Conservation (phyloP, 164 flowering plant species). For the Aristolochia contorta region DNA sequence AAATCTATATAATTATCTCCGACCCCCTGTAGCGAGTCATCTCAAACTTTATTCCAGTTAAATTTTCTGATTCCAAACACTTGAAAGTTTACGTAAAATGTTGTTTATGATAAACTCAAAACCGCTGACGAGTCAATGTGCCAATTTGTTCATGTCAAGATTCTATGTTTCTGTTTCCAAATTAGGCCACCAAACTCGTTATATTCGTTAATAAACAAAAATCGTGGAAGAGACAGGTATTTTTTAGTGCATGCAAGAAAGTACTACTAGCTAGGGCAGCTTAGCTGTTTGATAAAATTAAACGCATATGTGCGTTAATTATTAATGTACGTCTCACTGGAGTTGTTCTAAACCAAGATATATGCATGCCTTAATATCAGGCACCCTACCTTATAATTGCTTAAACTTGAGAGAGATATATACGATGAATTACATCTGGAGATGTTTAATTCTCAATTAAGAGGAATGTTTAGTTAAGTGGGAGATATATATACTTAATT, state of each 20-base stretch:
- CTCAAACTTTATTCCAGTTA: not conserved
- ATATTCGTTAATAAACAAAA: not conserved
- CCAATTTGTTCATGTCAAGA: not conserved
- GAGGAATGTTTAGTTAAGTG: too few species aligned
- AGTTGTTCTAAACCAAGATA: not conserved
- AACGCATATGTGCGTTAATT: too few species aligned
- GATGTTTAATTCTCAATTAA: too few species aligned
- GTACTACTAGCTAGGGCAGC: not conserved
- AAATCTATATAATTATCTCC: too few species aligned
- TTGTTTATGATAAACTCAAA: not conserved
- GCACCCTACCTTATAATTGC: too few species aligned
- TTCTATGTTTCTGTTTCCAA: not conserved
- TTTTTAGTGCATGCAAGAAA: not conserved
- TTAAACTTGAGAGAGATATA: too few species aligned
- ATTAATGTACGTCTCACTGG: not conserved
- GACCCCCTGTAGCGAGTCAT: not conserved
- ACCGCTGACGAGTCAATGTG: not conserved
- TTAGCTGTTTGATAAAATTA: not conserved
- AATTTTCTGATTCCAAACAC: not conserved
- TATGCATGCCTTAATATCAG: too few species aligned
- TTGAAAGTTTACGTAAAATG: not conserved
- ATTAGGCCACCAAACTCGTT: constrained; percentile 5
- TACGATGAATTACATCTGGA: too few species aligned
- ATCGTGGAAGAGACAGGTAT: not conserved
- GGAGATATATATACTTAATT: too few species aligned